Conservation (phyloP, 106 monocot genomes). For the Platanthera zijinensis region DNA sequence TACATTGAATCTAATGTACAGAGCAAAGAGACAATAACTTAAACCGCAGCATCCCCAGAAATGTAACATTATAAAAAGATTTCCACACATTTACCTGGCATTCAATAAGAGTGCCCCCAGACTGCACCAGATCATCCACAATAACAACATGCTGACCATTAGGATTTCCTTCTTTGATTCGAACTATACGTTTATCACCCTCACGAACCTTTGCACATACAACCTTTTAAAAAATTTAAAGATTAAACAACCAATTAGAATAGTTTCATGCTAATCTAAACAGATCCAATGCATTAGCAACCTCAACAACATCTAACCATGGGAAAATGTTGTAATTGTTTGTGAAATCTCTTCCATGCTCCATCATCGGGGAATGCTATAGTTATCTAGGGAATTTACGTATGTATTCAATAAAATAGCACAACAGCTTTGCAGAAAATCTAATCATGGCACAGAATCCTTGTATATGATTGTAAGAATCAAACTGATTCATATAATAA, state of each 20-base stretch:
- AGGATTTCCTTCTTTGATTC: constrained; percentile 78
- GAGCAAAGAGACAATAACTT: not conserved
- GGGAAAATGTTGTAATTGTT: constrained; percentile 69
- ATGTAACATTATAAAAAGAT: not conserved
- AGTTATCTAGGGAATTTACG: constrained; percentile 41
- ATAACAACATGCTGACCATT: constrained; percentile 89
- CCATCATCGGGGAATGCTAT: constrained; percentile 99
- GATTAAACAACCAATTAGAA: constrained; percentile 3
- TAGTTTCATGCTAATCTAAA: not conserved
- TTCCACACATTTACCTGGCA: constrained; percentile 53
- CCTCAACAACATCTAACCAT: constrained; percentile 43
- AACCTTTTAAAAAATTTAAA: constrained; percentile 28
- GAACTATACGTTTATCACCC: constrained; percentile 89
- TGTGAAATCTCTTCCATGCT: constrained; percentile 99
- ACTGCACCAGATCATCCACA: constrained; percentile 95
- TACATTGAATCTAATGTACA: too few relatives aligned
- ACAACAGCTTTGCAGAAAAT: not conserved
- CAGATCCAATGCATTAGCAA: not conserved
- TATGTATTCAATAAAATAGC: not conserved
- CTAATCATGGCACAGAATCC: not conserved
- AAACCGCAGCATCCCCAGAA: not conserved
- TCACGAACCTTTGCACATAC: constrained; percentile 88
- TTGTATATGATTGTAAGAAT: not conserved
- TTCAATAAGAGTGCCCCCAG: constrained; percentile 88
- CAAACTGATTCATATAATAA: not conserved